Base-by-base conservation (phyloP, 1,139 yeast species). In the Kluyveromyces sp. region DNA sequence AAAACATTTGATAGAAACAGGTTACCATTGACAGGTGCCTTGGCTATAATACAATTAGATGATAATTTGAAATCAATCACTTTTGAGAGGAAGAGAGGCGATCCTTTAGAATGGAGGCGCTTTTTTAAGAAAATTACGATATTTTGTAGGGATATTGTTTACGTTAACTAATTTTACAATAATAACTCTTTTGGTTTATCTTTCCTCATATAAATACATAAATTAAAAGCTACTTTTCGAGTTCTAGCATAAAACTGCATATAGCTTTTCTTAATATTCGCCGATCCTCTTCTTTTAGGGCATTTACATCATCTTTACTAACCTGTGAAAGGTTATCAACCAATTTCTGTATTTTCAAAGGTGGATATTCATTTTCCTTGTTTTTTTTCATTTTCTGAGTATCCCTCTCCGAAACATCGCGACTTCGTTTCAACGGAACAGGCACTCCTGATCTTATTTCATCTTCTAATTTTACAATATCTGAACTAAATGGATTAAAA, bases 21-120 rank as follows among this genome's bases (percentile, higher is more conserved):
- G 45, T 65, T 71, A 53, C 68, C 66, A 1, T 59, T 81, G 30
- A 58, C 68, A 25, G 85, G 87, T 1, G 61, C 66, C 27, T 70
- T 79, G 35, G 67, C 65, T 37, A 69, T 79, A 26, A 58, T 65
- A 3, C 60, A 63, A 42, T 60, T 71, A 32, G 70, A 60, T 31
- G 58, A 66, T 7, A 53, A 61, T 4, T 62, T 74, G 43, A 69
- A 74, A 48, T 69, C 67, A 37, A 70, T 81, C 1, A 77, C 74
- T 46, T 79, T 81, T 55, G 63, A 71, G 38, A 76, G 77, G 53
- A 66, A 72, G 4, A 70, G 70, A 34, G 84, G 84, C 0, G 85
- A 81, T 62, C 86, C 86, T 0, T 59, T 81, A 38, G 86, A 81
- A 58, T 81, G 87, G 87, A 69, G 87, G 58, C 64, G 78, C 15